These are phyloP conservation scores for Irpex lacteus DNA, from an alignment of 1,284 basidiomycete species.

Conservation along the genomic window DNA sequence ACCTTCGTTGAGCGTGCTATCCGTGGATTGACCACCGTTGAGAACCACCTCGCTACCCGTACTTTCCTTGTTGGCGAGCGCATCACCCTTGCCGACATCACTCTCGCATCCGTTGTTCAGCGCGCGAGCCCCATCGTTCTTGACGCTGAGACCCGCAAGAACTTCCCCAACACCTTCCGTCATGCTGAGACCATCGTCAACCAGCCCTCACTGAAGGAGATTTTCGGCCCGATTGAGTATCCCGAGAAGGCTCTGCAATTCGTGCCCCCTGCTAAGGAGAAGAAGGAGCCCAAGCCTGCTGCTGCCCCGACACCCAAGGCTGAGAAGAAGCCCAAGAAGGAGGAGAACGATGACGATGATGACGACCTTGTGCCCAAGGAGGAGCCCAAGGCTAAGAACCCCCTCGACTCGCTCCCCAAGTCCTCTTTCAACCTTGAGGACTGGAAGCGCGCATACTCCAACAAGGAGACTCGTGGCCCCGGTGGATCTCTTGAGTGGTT, in stretches of 20 bases:
- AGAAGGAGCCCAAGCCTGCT: constrained; percentile 48
- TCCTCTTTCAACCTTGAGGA: constrained; percentile 94
- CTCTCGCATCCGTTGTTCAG: constrained; percentile 59
- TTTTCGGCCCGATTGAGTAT: constrained; percentile 64
- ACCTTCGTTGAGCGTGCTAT: constrained; percentile 48
- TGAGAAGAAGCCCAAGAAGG: constrained; percentile 58
- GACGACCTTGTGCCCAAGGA: constrained; percentile 58
- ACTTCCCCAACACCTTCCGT: constrained; percentile 79
- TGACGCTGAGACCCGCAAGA: constrained; percentile 63
- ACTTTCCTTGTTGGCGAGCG: constrained; percentile 95
- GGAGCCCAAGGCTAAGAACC: constrained; percentile 88
- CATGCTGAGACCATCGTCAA: constrained; percentile 83
- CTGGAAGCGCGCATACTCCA: constrained; percentile 98
- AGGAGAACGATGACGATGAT: constrained; percentile 64
- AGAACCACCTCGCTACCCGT: constrained; percentile 71
- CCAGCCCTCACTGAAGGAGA: constrained; percentile 70
- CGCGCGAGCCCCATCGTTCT: constrained; percentile 49
- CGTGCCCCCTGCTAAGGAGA: constrained; percentile 72
- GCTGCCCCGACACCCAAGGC: constrained; percentile 49
- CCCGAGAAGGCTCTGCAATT: constrained; percentile 73
- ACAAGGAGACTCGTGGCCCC: constrained; percentile 87
- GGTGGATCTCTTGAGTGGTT: constrained; percentile 83
- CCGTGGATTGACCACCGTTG: constrained; percentile 63
- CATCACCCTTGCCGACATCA: constrained; percentile 90
- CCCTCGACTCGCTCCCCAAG: constrained; percentile 90